Percentiles rank a stretch among this genome's conserved stretches.
Evolutionary conservation across 495 filamentous ascomycete genomes (phyloP).

Genomic region (Mytilinidion resinicola): DNA sequence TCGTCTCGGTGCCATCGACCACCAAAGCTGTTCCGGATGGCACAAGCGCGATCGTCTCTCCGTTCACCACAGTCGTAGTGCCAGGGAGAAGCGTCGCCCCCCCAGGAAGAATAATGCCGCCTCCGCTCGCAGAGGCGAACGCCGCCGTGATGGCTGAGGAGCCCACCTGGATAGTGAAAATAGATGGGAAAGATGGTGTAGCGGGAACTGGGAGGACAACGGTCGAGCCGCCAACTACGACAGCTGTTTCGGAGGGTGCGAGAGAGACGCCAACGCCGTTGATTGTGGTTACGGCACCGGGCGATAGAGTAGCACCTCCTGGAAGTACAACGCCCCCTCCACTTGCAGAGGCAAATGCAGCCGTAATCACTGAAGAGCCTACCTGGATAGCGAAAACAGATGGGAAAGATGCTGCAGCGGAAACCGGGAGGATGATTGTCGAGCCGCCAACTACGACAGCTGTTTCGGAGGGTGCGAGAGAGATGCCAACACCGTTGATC

Average conservation of each 20-base stretch:
- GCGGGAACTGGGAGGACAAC: neutral
- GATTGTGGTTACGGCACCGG: neutral
- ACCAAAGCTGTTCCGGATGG: neutral
- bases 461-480: constrained; percentile 2
- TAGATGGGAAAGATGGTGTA: neutral
- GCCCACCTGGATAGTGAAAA: neutral
- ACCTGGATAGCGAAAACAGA: neutral
- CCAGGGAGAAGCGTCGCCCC: constrained; percentile 17
- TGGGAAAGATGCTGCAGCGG: neutral
- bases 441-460: constrained; percentile 9
- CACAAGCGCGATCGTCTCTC: constrained; percentile 1
- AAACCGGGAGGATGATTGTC: neutral
- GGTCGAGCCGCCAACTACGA: constrained; percentile 10
- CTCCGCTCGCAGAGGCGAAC: neutral
- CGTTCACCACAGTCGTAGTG: neutral
- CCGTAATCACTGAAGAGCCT: neutral
- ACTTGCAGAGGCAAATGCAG: neutral
- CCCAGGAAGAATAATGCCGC: constrained; percentile 19
- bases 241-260: constrained; percentile 1
- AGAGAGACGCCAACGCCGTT: constrained; percentile 6
- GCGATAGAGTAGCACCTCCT: constrained; percentile 5
- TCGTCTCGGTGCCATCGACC: neutral
- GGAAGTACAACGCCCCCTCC: constrained; percentile 3
- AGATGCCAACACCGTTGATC: neutral
- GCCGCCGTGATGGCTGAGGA: neutral